Conservation (phyloP, 2,329 filamentous ascomycete genomes). For the Ophiocordyceps polyrhachis-furcata region DNA sequence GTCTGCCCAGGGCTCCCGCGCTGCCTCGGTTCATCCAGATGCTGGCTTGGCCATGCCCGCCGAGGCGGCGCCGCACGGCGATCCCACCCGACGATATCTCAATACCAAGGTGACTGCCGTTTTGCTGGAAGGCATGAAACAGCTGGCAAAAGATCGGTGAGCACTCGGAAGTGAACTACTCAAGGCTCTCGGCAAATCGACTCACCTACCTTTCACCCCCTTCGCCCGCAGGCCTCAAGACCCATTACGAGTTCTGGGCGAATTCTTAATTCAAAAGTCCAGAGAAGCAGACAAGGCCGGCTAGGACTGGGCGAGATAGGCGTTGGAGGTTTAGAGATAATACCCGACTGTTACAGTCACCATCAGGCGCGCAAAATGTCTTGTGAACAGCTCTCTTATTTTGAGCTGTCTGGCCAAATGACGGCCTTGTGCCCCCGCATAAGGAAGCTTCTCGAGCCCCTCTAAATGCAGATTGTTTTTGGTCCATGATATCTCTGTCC, state of each 20-base stretch:
- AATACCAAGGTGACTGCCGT: conserved; percentile 51
- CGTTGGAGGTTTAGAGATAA: conserved; percentile 1
- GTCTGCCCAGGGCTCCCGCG: conserved; percentile 30
- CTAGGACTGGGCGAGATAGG: conserved; percentile 1
- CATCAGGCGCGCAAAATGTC: conserved; percentile 6
- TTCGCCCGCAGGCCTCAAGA: conserved; percentile 35
- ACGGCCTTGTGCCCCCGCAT: conserved; percentile 15
- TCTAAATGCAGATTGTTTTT: conserved; percentile 25
- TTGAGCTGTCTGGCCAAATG: conserved; percentile 13
- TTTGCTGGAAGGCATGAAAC: conserved; percentile 58
- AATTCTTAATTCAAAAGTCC: conserved; percentile 50
- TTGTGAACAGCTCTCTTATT: conserved; percentile 13
- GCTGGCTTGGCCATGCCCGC: conserved; percentile 33
- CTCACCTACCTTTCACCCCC: no score
- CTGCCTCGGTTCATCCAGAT: conserved; percentile 38
- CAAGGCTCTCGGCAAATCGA: background rate
- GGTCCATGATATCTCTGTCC: conserved; percentile 15
- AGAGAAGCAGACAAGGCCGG: conserved; percentile 36
- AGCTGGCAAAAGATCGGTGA: conserved; percentile 51
- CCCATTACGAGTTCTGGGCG: conserved; percentile 49
- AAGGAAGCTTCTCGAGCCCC: conserved; percentile 21
- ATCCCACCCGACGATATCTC: conserved; percentile 50
- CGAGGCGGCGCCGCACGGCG: conserved; percentile 45
- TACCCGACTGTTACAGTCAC: conserved; percentile 7
- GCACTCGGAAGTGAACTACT: conserved; percentile 10